These are phyloP conservation scores for Pistacia integerrima DNA, from an alignment of 345 rosid genomes.

Conservation along the genomic window DNA sequence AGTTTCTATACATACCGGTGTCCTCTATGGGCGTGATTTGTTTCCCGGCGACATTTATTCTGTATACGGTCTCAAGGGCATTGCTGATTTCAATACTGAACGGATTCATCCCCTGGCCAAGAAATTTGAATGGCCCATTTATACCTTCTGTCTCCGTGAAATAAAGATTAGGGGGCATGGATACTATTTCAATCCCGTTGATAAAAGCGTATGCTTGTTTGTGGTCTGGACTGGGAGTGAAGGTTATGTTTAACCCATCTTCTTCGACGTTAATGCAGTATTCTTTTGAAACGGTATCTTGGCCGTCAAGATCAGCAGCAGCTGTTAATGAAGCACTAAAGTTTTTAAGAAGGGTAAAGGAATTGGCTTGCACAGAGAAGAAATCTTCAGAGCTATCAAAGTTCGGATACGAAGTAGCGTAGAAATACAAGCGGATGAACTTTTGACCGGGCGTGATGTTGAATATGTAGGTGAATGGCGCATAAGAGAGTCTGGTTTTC, in stretches of 20 bases:
- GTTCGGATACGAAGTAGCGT: background rate
- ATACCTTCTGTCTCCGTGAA: background rate
- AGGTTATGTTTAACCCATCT: slow-evolving; percentile 4
- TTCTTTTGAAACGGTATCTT: background rate
- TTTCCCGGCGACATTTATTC: slow-evolving; percentile 28
- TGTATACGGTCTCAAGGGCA: slow-evolving; percentile 35
- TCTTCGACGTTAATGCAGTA: background rate
- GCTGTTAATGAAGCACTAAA: background rate
- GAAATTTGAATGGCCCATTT: too few relatives aligned
- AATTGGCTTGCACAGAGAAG: slow-evolving; percentile 24
- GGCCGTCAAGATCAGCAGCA: background rate
- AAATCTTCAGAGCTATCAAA: slow-evolving; percentile 14
- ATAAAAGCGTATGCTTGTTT: background rate
- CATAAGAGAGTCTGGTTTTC: background rate
- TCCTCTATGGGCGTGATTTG: accelerated
- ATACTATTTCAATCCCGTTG: slow-evolving; percentile 9
- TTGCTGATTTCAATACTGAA: background rate
- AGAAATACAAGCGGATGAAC: slow-evolving; percentile 30
- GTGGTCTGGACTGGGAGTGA: slow-evolving; percentile 12
- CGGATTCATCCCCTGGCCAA: background rate
- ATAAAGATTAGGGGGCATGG: slow-evolving; percentile 3
- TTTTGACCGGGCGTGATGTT: slow-evolving; percentile 20
- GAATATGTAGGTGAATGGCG: slow-evolving; percentile 5
- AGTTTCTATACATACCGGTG: slow-evolving; percentile 41
- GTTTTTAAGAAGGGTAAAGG: slow-evolving; percentile 16